These are phyloP conservation scores for Fomitopsis serialis DNA, from an alignment of 768 basidiomycete genomes.

Conservation along the genomic window DNA sequence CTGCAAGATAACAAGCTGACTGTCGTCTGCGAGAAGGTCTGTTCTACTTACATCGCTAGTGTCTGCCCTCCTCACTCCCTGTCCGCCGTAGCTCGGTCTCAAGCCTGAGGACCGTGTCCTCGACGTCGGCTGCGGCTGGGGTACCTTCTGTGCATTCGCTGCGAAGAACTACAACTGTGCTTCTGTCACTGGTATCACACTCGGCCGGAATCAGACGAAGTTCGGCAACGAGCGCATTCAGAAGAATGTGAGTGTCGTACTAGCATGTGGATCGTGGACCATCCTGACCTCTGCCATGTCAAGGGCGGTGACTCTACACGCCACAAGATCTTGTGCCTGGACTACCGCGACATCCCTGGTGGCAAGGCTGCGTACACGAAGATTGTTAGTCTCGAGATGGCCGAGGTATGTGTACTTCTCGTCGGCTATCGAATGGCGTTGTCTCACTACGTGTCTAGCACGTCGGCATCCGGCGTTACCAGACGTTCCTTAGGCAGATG, in stretches of 20 bases:
- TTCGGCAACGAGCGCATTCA: slow-evolving; percentile 89
- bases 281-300: neutral
- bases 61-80: neutral
- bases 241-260: slow-evolving; percentile 56
- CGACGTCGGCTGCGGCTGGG: slow-evolving; percentile 95
- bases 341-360: slow-evolving; percentile 87
- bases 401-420: slow-evolving; percentile 54
- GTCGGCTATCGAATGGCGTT: neutral
- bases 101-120: slow-evolving; percentile 81
- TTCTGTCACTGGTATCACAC: slow-evolving; percentile 85
- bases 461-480: slow-evolving; percentile 92
- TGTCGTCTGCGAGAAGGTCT: slow-evolving; percentile 84
- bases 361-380: slow-evolving; percentile 77
- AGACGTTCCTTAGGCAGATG: slow-evolving; percentile 82
- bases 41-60: neutral
- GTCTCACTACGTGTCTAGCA: slow-evolving; percentile 45
- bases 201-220: slow-evolving; percentile 84
- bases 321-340: slow-evolving; percentile 88
- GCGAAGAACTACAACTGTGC: slow-evolving; percentile 97
- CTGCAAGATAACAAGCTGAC: slow-evolving; percentile 98
- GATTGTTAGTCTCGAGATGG: slow-evolving; percentile 97
- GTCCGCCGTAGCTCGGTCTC: slow-evolving; percentile 52
- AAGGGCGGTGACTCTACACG: slow-evolving; percentile 44
- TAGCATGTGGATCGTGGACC: neutral
- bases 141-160: slow-evolving; percentile 89